Evolutionary conservation across 257 asterid genomes (phyloP).

Genomic region (Ligustrum vulgare): DNA sequence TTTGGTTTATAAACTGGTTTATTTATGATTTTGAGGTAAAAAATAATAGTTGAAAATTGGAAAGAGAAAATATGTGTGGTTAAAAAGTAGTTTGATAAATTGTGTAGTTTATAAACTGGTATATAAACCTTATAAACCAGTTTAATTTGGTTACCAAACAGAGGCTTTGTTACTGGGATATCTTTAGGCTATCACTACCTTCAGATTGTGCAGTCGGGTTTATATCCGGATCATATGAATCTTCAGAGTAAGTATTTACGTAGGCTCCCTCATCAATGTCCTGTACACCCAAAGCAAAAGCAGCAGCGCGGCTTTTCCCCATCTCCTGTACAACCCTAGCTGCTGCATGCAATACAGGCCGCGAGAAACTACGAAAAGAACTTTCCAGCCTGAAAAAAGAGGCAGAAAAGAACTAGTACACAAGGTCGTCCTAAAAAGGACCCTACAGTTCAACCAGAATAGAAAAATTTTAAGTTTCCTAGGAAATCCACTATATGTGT

Average conservation of each 20-base stretch:
- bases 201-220: slow-evolving; percentile 85
- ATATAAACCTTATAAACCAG: no score
- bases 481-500: neutral
- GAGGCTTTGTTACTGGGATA: slow-evolving; percentile 15
- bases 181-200: slow-evolving; percentile 50
- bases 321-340: slow-evolving; percentile 98
- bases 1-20: no score
- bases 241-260: slow-evolving; percentile 70
- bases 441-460: neutral
- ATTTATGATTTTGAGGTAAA: no score
- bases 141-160: no score
- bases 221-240: slow-evolving; percentile 69
- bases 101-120: no score
- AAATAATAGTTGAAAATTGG: no score
- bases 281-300: slow-evolving; percentile 87
- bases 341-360: slow-evolving; percentile 97
- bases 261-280: slow-evolving; percentile 93
- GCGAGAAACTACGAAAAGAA: slow-evolving; percentile 92
- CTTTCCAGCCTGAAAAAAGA: slow-evolving; percentile 73
- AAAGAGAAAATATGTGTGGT: no score
- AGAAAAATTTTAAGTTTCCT: neutral
- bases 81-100: no score
- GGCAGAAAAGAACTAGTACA: slow-evolving; percentile 24
- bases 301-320: slow-evolving; percentile 99
- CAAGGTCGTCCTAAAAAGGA: slow-evolving; percentile 14